A percentile compares a stretch with the other conserved stretches of the same genome.
phyloP scores from a whole-genome alignment of 306 rosid species.

The Vigna angularis region DNA sequence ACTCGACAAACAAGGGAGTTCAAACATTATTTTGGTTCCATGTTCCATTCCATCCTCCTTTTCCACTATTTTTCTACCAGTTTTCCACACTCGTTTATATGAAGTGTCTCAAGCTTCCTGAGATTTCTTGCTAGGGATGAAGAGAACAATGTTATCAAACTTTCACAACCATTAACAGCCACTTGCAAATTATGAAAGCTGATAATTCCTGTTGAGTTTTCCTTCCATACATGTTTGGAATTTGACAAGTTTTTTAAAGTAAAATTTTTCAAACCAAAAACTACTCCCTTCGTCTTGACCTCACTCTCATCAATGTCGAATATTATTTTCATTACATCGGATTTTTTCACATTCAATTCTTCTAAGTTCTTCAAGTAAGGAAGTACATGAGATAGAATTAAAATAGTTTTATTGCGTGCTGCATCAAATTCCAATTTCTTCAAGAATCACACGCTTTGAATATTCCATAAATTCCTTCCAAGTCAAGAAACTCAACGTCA shows the following conservation, averaged over 20 bases:
- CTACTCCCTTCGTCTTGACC: not conserved
- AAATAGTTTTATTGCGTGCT: not conserved
- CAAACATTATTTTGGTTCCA: not conserved
- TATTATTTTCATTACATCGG: not conserved
- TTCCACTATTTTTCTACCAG: constrained; percentile 22
- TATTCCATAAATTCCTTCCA: not conserved
- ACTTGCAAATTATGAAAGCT: constrained; percentile 19
- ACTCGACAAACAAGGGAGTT: not conserved
- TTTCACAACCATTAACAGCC: not conserved
- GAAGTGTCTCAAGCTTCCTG: not conserved
- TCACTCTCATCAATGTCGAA: not conserved
- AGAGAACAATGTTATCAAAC: not conserved
- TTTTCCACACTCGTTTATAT: not conserved
- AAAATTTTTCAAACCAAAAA: not conserved
- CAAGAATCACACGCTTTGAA: too few relatives aligned
- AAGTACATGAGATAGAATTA: not conserved
- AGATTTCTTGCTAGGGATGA: not conserved
- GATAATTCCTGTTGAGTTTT: not conserved
- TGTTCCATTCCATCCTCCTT: not conserved
- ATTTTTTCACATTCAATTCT: not conserved
- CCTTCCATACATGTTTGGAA: not conserved
- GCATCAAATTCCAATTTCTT: not conserved
- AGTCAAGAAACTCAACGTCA: too few relatives aligned
- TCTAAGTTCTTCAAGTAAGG: not conserved
- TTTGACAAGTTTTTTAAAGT: not conserved